These are phyloP conservation scores for Malus hybrid DNA, from an alignment of 331 rosid genomes.

Conservation along the genomic window DNA sequence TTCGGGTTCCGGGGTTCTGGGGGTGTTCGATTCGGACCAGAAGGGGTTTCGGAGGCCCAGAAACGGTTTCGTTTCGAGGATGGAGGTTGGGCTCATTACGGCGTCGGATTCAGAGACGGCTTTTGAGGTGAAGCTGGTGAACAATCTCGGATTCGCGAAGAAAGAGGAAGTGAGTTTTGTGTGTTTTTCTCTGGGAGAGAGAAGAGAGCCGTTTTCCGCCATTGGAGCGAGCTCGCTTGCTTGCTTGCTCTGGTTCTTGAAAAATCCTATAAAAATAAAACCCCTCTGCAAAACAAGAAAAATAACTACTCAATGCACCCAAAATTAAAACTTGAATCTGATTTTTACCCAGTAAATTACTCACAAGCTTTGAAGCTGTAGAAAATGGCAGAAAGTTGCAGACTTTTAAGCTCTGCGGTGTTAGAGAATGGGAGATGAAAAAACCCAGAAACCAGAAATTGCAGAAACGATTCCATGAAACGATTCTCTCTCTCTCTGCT, in stretches of 20 bases:
- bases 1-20: constrained; percentile 31
- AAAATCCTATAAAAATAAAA: background rate
- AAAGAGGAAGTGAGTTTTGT: constrained; percentile 37
- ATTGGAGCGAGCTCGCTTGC: constrained; percentile 18
- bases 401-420: background rate
- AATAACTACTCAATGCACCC: constrained; percentile 9
- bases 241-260: constrained; percentile 13
- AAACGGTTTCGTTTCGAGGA: constrained; percentile 60
- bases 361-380: background rate
- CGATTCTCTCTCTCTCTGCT: background rate
- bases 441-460: constrained; percentile 20
- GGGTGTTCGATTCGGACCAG: constrained; percentile 41
- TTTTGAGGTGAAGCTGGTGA: constrained; percentile 43
- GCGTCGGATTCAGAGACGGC: constrained; percentile 44
- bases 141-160: constrained; percentile 52
- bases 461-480: constrained; percentile 21
- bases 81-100: constrained; percentile 70
- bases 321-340: background rate
- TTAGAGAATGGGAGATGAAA: constrained; percentile 3
- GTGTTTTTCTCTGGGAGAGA: constrained; percentile 34
- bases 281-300: constrained; percentile 9
- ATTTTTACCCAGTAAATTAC: background rate
- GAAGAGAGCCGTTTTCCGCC: constrained; percentile 41
- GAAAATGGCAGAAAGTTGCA: background rate
- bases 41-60: constrained; percentile 46